Evolutionary conservation across 805 yeast genomes (phyloP).

Genomic region (Aciculoconidium aculeatum): DNA sequence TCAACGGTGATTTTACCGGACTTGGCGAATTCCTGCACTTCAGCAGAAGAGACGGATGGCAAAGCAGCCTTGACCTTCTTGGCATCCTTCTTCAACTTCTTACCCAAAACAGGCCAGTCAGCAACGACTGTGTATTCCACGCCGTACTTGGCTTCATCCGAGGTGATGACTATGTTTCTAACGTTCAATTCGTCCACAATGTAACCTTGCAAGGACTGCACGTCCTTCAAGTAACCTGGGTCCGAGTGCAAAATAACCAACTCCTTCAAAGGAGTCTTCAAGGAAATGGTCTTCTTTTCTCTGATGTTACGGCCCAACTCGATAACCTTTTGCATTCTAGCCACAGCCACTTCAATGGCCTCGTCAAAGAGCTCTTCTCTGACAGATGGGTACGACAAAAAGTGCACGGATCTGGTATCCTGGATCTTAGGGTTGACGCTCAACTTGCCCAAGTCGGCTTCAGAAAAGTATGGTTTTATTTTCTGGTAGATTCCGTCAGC

Average conservation of each 20-base stretch:
- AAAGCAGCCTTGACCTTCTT: conserved; percentile 92
- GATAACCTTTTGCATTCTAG: conserved; percentile 95
- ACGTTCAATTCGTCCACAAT: conserved; percentile 89
- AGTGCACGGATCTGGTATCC: conserved; percentile 85
- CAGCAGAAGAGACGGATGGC: conserved; percentile 73
- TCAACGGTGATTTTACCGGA: conserved; percentile 78
- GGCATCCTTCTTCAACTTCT: conserved; percentile 90
- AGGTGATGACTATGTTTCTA: conserved; percentile 79
- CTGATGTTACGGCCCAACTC: conserved; percentile 95
- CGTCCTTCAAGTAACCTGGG: conserved; percentile 64
- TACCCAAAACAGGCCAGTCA: conserved; percentile 98
- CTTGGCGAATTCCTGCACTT: conserved; percentile 69
- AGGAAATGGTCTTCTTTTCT: conserved; percentile 89
- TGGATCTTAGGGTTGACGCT: conserved; percentile 37
- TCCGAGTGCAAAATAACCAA: conserved; percentile 84
- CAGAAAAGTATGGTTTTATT: conserved; percentile 58
- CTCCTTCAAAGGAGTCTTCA: conserved; percentile 90
- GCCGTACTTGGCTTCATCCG: conserved; percentile 86
- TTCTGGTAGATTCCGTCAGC: conserved; percentile 84
- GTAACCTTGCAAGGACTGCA: conserved; percentile 71
- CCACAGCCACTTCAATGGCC: conserved; percentile 79
- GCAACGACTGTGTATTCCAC: conserved; percentile 93
- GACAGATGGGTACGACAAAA: conserved; percentile 82
- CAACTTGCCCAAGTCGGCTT: conserved; percentile 44
- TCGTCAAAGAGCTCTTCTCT: conserved; percentile 77